A percentile compares a stretch with the other conserved stretches of the same genome.
These are phyloP conservation scores for Chimonanthus praecox DNA, from an alignment of 164 flowering plant genomes.

Conservation along the genomic window DNA sequence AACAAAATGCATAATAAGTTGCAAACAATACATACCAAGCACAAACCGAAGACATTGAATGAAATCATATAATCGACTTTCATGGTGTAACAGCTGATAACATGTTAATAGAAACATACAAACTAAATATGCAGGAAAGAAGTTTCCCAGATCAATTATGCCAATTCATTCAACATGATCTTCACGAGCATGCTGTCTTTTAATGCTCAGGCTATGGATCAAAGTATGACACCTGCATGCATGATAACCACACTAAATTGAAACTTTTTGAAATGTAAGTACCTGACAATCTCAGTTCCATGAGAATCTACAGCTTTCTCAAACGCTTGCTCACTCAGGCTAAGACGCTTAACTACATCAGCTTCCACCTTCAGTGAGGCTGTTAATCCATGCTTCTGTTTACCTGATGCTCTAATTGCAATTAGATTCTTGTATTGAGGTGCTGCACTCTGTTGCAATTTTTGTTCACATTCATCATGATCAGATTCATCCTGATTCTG, in stretches of 20 bases:
- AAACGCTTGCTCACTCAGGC: conserved; percentile 8
- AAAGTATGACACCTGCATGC: background rate
- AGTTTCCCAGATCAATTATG: background rate
- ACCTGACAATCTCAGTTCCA: conserved; percentile 12
- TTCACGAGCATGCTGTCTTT: background rate
- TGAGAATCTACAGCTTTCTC: conserved; percentile 1
- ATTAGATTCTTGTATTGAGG: conserved; percentile 8
- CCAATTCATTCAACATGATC: background rate
- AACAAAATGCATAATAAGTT: conserved; percentile 1
- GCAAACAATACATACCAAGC: background rate
- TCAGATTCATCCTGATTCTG: conserved; percentile 7
- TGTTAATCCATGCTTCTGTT: conserved; percentile 5
- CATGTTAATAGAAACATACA: background rate
- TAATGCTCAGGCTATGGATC: background rate
- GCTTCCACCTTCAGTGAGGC: conserved; percentile 9
- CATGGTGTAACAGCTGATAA: background rate
- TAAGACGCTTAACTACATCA: conserved; percentile 5
- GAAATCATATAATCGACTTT: no score
- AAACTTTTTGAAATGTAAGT: background rate
- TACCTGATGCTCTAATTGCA: conserved; percentile 7
- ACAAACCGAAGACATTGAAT: background rate
- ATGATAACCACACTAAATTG: background rate
- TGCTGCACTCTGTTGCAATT: background rate
- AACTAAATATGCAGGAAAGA: background rate
- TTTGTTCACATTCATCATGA: conserved; percentile 2